Base-by-base conservation (phyloP, 2,329 filamentous ascomycete genomes). In the Cladophialophora carrionii region DNA sequence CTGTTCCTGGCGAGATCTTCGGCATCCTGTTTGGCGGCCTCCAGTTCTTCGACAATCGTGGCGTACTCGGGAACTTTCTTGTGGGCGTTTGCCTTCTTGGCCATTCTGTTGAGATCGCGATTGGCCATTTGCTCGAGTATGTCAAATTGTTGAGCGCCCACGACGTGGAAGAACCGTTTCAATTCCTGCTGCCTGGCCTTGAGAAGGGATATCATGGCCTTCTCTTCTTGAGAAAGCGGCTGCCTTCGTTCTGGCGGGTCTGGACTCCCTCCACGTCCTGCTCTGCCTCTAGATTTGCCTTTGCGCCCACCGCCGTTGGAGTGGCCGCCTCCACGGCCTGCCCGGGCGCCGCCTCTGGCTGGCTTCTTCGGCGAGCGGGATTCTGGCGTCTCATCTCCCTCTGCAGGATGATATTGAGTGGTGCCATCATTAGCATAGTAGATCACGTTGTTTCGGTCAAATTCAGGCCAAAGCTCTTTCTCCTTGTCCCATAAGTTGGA, bases 121-220 rank as follows among this genome's bases (percentile, higher is more conserved):
- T 72, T 73, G 4, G 78, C 78, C 56, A 81, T 65, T 10, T 78
- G 72, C 29, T 73, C 74, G 54, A 81, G 71, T 12, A 79, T 76
- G 32, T 79, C 68, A 57, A 75, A 71, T 64, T 81, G 79, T 4
- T 76, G 77, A 24, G 74, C 72, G 29, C 76, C 78, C 12, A 81
- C 74, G 57, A 74, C 75, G 63, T 76, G 78, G 67, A 78, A 81
- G 8, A 77, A 74, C 31, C 74, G 73, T 51, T 78, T 77, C 43
- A 81, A 64, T 65, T 81, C 78, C 17, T 76, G 75, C 70, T 80
- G 78, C 9, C 79, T 76, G 49, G 77, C 73, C 61, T 76, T 76
- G 26, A 80, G 73, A 41, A 66, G 67, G 24, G 64, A 63, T 24
- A 72, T 67, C 24, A 63, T 56, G n/a, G 61, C 65, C 34, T 69